Evolutionary conservation across 768 basidiomycete species (phyloP), one percentile per base, ranked within the genome.

Genomic region (Piloderma croceum): DNA sequence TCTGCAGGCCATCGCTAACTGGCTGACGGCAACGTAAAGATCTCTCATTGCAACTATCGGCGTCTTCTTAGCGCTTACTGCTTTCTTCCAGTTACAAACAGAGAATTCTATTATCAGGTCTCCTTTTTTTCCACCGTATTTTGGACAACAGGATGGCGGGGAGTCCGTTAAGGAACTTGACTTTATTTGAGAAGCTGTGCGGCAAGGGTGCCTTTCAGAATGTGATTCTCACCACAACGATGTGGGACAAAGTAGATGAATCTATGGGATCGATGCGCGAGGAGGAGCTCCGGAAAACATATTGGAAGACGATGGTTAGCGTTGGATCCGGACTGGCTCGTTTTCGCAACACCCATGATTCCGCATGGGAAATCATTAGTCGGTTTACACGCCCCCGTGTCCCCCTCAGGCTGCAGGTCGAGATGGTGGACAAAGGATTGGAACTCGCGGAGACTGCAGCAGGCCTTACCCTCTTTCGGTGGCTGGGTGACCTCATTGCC

Each of bases 141-240:
- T 53, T 60, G 20, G 60, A 65, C 38, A 63, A 47, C 19, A 57
- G 63, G 4, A 52, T 69, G 51, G 45, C 53, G 7, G 64, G 61
- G 11, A 56, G 60, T 12, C 42, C 45, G 7, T 34, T 36, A 17
- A 54, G 49, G 31, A 65, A 63, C 42, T 56, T 68, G 34, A 44
- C 47, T 13, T 40, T 65, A 45, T 65, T 69, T 42, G 45, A 51
- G 19, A 48, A 53, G 20, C 42, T 70, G 13, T 70, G 69, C 29
- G 68, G 68, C 4, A 23, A 50, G 7, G 18, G 44, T 3, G 49
- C 57, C 6, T 38, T 62, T 20, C 47, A n/a, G 24, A 63, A 62
- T 15, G 52, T 63, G 4, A 46, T 58, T 15, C 44, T 70, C 11
- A 50, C 60, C 15, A 69, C 67, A 1, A 69, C 61, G 2, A 65